Conservation (phyloP, 768 basidiomycete genomes). For the Rhodotorula kratochvilovae region DNA sequence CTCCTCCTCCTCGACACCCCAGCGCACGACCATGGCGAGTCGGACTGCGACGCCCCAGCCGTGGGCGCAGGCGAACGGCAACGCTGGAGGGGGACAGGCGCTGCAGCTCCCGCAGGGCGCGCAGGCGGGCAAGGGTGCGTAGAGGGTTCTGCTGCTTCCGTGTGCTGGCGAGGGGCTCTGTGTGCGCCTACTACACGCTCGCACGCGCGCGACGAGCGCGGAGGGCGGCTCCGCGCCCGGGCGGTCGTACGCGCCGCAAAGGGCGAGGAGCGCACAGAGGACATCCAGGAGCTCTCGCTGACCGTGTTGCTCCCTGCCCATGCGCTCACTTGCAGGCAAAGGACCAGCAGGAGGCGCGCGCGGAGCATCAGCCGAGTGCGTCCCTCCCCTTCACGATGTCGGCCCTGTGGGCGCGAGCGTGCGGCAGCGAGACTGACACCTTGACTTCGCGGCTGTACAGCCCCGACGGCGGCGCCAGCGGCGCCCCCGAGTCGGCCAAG, state of each 20-base stretch:
- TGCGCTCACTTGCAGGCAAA: background rate
- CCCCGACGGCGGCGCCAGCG: background rate
- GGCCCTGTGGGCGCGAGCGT: background rate
- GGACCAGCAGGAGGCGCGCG: background rate
- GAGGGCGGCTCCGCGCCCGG: no score
- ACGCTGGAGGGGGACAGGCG: no score
- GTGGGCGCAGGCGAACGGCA: background rate
- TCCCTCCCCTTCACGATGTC: background rate
- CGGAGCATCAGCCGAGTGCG: slow-evolving; percentile 8
- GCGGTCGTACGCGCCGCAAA: no score
- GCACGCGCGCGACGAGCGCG: no score
- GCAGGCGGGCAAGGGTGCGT: background rate
- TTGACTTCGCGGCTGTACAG: background rate
- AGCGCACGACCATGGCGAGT: background rate
- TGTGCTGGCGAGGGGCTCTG: no score
- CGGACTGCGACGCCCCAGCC: slow-evolving; percentile 5
- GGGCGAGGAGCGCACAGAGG: background rate
- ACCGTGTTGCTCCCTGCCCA: no score
- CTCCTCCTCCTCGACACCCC: no score
- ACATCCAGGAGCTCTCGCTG: background rate
- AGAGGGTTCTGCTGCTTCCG: background rate
- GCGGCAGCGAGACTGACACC: no score
- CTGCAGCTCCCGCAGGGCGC: background rate
- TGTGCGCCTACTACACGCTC: no score
- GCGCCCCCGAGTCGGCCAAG: background rate